Percentiles rank a stretch among this genome's conserved stretches.
phyloP scores from a whole-genome alignment of 2,329 filamentous ascomycete species.

The Colletotrichum euphorbiae region DNA sequence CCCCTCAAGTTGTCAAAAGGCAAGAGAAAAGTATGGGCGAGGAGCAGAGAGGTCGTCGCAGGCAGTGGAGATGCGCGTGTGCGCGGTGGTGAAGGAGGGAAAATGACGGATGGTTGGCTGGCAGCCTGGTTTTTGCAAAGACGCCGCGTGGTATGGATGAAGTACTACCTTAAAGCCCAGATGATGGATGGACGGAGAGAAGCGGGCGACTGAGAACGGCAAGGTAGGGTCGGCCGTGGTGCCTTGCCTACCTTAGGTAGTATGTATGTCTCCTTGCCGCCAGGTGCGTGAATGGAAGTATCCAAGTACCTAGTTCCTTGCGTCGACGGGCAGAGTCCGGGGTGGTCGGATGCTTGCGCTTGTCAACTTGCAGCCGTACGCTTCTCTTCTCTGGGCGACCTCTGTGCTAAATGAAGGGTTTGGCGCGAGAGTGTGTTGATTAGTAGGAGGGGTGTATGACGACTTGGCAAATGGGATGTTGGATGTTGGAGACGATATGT shows the following conservation, averaged over 20 bases:
- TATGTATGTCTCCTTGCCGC: slow-evolving; percentile 18
- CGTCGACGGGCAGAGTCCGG: slow-evolving; percentile 11
- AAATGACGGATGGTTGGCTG: slow-evolving; percentile 41
- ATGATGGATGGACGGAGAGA: slow-evolving; percentile 38
- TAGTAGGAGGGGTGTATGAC: slow-evolving; percentile 12
- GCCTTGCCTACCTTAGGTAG: background rate
- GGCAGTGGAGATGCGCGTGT: slow-evolving; percentile 32
- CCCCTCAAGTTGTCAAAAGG: slow-evolving; percentile 3
- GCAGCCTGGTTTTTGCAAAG: slow-evolving; percentile 36
- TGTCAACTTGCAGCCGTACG: slow-evolving; percentile 31
- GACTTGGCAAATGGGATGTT: slow-evolving; percentile 4
- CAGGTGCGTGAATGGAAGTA: slow-evolving; percentile 2
- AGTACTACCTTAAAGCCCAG: background rate
- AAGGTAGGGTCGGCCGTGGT: slow-evolving; percentile 21
- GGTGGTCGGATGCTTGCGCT: slow-evolving; percentile 33
- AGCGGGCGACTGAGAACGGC: slow-evolving; percentile 38
- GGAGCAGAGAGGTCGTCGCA: slow-evolving; percentile 31
- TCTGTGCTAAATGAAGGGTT: slow-evolving; percentile 24
- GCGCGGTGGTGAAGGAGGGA: slow-evolving; percentile 38
- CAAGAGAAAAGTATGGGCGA: slow-evolving; percentile 10
- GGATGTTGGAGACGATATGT: slow-evolving; percentile 3
- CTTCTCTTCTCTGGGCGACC: slow-evolving; percentile 7
- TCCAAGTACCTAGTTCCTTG: slow-evolving; percentile 6
- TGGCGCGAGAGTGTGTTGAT: slow-evolving; percentile 26
- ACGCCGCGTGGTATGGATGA: slow-evolving; percentile 31